Evolutionary conservation across 441 rosid genomes (phyloP).

Genomic region (Adansonia grandidieri): DNA sequence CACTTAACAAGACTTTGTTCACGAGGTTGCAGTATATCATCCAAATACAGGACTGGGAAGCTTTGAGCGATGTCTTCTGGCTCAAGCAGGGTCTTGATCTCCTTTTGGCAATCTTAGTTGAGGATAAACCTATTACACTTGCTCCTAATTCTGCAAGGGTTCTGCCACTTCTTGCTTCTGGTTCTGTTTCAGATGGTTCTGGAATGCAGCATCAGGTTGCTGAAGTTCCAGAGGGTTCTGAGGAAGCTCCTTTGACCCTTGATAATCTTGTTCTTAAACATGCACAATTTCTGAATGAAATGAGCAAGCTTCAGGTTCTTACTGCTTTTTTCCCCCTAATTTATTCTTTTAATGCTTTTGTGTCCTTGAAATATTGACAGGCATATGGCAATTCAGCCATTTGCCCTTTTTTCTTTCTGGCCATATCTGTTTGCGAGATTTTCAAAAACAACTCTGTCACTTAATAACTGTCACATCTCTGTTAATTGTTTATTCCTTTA

Average conservation of each 20-base stretch:
- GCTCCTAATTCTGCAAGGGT: constrained; percentile 97
- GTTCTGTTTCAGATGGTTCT: constrained; percentile 63
- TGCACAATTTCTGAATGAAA: constrained; percentile 77
- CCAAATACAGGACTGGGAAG: constrained; percentile 97
- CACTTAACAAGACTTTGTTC: constrained; percentile 77
- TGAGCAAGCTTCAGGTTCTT: constrained; percentile 90
- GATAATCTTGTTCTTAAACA: constrained; percentile 80
- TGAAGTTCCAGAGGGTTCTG: constrained; percentile 65
- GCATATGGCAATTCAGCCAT: not conserved
- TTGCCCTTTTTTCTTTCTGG: not conserved
- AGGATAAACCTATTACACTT: constrained; percentile 85
- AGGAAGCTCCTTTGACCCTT: constrained; percentile 74
- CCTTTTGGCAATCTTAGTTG: constrained; percentile 85
- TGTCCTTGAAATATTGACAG: not conserved
- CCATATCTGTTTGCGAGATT: not conserved
- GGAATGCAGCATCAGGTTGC: constrained; percentile 57
- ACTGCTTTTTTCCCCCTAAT: not conserved
- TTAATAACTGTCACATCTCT: not conserved
- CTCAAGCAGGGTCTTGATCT: constrained; percentile 99
- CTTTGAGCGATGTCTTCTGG: constrained; percentile 98
- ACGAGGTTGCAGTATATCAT: constrained; percentile 84
- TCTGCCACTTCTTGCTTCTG: constrained; percentile 59
- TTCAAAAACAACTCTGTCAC: not conserved
- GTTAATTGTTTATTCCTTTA: constrained; percentile 14
- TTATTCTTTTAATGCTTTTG: not conserved